Base-by-base conservation (phyloP, 345 rosid genomes). In the Fremontodendron californicum region DNA sequence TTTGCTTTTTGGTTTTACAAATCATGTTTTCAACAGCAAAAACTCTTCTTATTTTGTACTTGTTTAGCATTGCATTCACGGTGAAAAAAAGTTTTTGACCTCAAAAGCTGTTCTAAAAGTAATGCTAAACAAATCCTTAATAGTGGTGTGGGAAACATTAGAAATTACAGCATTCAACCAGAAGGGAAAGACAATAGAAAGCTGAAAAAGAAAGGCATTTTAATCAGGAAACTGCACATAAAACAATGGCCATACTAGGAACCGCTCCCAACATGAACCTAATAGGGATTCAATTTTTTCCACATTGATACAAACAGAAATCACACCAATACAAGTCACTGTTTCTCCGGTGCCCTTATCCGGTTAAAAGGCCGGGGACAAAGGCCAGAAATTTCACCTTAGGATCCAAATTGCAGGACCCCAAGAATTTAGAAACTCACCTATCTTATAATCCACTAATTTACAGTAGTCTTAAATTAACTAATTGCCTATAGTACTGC, bases 321-420 rank as follows among this genome's bases (percentile, higher is more conserved):
- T 48, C 72, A 65, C 72, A 76, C 72, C 33, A 75, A 70, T 75
- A 77, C 78, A 58, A 77, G 6, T 54, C 75, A 15, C 78, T 52
- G 62, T 55, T 71, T 70, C 74, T 78, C 90, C 79, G 45, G 79
- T 71, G 72, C 79, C 85, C 75, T 1, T 60, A 15, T 78, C 84
- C 79, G 72, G 86, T 79, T 81, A 82, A 90, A 88, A 79, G 81
- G 78, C 80, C 54, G 54, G 74, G 27, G 74, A 55, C 74, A 39
- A 40, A 2, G 25, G 48, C 52, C 0, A 9, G 64, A 51, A 55
- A 16, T 9, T 66, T 43, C 48, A 67, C 54, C 43, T 9, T 2
- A 2, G 55, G 51, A n/a, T 51, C 78, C 49, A 16, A 76, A 51
- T 65, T 65, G 46, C 60, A 6, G 71, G 72, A 35, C 49, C 72